Percentiles rank a stretch among this genome's conserved stretches.
These are phyloP conservation scores for Ophioceras dolichostomum DNA, from an alignment of 2,329 filamentous ascomycete species.

Conservation along the genomic window DNA sequence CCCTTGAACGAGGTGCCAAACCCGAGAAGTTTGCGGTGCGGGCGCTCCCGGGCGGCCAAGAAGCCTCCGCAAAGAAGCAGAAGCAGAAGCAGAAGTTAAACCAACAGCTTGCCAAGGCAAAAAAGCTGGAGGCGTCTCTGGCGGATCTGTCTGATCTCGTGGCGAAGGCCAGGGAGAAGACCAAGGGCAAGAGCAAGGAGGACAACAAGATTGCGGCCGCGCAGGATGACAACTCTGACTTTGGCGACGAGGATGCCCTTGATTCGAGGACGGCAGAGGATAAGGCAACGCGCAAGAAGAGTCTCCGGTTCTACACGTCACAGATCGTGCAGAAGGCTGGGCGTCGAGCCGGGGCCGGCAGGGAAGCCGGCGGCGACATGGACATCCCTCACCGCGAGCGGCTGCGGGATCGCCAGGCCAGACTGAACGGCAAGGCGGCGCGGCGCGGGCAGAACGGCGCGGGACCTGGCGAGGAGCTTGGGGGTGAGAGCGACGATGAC, in stretches of 20 bases:
- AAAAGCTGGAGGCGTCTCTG: constrained; percentile 56
- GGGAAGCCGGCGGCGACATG: constrained; percentile 64
- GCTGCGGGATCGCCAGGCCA: constrained; percentile 70
- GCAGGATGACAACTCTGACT: constrained; percentile 49
- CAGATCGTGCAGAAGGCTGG: constrained; percentile 93
- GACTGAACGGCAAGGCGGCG: constrained; percentile 82
- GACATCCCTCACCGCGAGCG: constrained; percentile 86
- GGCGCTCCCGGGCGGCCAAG: neutral
- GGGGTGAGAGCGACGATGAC: constrained; percentile 53
- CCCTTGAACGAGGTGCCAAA: no score
- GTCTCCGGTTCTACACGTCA: constrained; percentile 92
- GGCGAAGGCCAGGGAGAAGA: constrained; percentile 29
- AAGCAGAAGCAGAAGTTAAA: constrained; percentile 23
- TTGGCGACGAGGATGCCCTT: constrained; percentile 78
- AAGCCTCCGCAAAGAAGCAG: constrained; percentile 13
- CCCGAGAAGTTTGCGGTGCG: constrained; percentile 15
- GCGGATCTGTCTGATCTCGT: constrained; percentile 58
- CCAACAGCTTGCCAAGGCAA: constrained; percentile 25
- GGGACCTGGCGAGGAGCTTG: constrained; percentile 52
- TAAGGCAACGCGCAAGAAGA: constrained; percentile 84
- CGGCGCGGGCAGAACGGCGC: constrained; percentile 59
- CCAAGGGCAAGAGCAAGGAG: constrained; percentile 30
- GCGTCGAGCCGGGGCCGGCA: constrained; percentile 62
- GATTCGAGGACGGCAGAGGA: constrained; percentile 70
- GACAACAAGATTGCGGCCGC: constrained; percentile 6